phyloP scores from a whole-genome alignment of 2,329 filamentous ascomycete genomes.

The Mollisiaceae sp. region DNA sequence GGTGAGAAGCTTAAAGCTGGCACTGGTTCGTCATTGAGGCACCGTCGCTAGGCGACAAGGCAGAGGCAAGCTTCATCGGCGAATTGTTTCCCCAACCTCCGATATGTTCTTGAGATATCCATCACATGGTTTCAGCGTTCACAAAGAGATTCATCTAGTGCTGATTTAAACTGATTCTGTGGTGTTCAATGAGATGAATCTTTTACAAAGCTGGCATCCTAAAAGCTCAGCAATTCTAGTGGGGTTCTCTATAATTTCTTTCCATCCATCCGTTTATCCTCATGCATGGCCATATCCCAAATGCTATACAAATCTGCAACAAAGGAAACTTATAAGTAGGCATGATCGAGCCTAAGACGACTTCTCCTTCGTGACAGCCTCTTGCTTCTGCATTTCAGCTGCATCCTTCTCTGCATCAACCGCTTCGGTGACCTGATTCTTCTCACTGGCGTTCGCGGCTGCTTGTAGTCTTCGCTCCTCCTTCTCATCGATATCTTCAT shows the following conservation, averaged over 20 bases:
- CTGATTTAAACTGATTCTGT: not conserved
- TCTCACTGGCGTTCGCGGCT: conserved; percentile 50
- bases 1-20: conserved; percentile 18
- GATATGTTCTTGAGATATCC: not conserved
- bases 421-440: conserved; percentile 58
- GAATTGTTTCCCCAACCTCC: conserved; percentile 5
- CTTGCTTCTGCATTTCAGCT: conserved; percentile 49
- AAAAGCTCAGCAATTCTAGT: conserved; percentile 31
- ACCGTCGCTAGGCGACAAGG: conserved; percentile 15
- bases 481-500: conserved; percentile 93
- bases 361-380: conserved; percentile 39
- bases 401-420: conserved; percentile 60
- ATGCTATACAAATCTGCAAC: conserved; percentile 32
- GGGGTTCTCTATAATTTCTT: conserved; percentile 35
- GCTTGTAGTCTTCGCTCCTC: conserved; percentile 70
- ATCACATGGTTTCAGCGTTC: not conserved
- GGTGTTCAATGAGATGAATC: conserved; percentile 23
- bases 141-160: not conserved
- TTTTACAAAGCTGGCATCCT: conserved; percentile 32
- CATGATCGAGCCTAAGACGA: conserved; percentile 25
- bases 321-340: conserved; percentile 32
- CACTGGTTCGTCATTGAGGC: conserved; percentile 24
- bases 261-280: conserved; percentile 31
- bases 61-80: not conserved
- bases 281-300: conserved; percentile 31